phyloP scores from a whole-genome alignment of 1,139 yeast genomes.

The Yamadazyma atlantica region DNA sequence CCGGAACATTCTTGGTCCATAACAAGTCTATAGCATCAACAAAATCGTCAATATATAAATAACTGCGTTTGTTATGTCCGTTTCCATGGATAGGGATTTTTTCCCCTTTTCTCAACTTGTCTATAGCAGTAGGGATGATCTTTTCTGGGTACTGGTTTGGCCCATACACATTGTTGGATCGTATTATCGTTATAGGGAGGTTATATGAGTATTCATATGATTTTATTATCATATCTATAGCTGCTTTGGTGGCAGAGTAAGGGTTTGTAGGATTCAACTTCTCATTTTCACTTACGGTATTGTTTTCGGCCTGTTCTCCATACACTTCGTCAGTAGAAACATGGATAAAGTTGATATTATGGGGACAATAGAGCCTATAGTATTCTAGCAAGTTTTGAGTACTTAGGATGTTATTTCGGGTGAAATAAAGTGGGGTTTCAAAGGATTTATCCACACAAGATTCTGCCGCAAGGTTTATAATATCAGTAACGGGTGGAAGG shows the following conservation, averaged over 20 bases:
- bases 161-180: conserved; percentile 60
- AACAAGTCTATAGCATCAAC: conserved; percentile 40
- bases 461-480: conserved; percentile 60
- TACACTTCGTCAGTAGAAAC: conserved; percentile 66
- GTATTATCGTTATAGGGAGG: conserved; percentile 42
- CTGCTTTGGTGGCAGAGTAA: conserved; percentile 60
- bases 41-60: conserved; percentile 50
- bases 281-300: conserved; percentile 34
- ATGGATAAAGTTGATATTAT: conserved; percentile 36
- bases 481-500: conserved; percentile 26
- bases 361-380: conserved; percentile 18
- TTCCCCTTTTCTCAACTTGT: conserved; percentile 13
- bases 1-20: conserved; percentile 21
- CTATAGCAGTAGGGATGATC: conserved; percentile 41
- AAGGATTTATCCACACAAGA: conserved; percentile 59
- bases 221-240: conserved; percentile 50
- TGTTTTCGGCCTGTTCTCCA: conserved; percentile 38
- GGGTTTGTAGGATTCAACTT: conserved; percentile 55
- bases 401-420: conserved; percentile 48
- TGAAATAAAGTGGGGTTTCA: conserved; percentile 43
- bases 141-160: conserved; percentile 59
- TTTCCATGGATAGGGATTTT: conserved; percentile 46
- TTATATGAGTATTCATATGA: conserved; percentile 48
- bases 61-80: conserved; percentile 47
- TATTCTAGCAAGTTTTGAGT: conserved; percentile 53